Conservation (phyloP, 257 asterid species). For the Nicotiana sylvestris region DNA sequence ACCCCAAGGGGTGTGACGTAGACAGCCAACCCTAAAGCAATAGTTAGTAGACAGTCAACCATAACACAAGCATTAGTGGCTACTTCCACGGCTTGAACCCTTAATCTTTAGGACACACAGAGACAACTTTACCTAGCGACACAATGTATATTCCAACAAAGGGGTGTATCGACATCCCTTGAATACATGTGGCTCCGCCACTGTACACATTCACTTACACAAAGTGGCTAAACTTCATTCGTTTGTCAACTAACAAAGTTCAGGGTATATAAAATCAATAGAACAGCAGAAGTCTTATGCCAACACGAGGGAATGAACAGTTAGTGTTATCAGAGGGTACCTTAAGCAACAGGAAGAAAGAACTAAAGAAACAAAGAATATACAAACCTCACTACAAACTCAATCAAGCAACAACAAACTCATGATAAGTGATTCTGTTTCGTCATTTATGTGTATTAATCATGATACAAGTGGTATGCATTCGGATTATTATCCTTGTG, state of each 20-base stretch:
- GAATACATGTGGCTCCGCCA: too few species aligned
- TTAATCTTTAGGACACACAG: too few species aligned
- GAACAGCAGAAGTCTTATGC: not conserved
- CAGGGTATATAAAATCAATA: not conserved
- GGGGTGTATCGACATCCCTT: too few species aligned
- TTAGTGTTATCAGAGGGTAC: not conserved
- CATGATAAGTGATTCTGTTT: not conserved
- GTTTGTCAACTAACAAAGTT: not conserved
- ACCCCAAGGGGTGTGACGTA: too few species aligned
- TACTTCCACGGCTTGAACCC: too few species aligned
- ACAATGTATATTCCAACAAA: too few species aligned
- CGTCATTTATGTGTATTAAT: not conserved
- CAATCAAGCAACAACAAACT: conserved; percentile 8
- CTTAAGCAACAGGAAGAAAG: conserved; percentile 12
- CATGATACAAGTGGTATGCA: conserved; percentile 22
- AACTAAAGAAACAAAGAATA: conserved; percentile 1
- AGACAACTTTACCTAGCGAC: too few species aligned
- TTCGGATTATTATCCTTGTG: conserved; percentile 24
- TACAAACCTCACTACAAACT: conserved; percentile 5
- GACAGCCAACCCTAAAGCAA: too few species aligned
- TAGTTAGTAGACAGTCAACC: too few species aligned
- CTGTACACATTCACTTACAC: too few species aligned
- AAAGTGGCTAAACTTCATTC: too few species aligned
- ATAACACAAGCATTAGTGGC: too few species aligned
- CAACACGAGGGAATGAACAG: conserved; percentile 1